Evolutionary conservation across 495 filamentous ascomycete species (phyloP), one percentile per base, ranked within the genome.

Genomic region (Lasiosphaeris hirsuta): DNA sequence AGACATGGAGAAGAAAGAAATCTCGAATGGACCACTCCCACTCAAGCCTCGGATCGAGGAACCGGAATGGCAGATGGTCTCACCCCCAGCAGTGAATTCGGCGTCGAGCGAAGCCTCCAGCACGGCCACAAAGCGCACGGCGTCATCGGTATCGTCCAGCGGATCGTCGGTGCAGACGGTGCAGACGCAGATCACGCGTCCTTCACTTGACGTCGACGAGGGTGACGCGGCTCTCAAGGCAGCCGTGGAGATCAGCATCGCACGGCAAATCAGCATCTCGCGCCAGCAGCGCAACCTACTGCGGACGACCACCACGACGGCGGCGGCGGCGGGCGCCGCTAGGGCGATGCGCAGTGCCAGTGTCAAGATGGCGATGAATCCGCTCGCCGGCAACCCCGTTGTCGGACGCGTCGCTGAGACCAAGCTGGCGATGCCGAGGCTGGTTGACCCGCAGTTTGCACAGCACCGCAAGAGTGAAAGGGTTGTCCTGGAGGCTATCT

Each of bases 181-280:
- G 0, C 60, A 66, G 38, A 71, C 69, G 13, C 50, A 63, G 40
- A 18, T 63, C n/a, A 70, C 66, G 40, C 57, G 60, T 42, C 56
- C 61, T 36, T 73, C 70, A 8, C 54, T 67, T 15, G 71, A 73
- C 10, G 57, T 67, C 3, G 69, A 75, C 43, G 71, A 75, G 17
- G 61, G 67, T 1, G 66, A 77, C n/a, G 65, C 66, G 11, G 67
- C 64, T 5, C 60, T 79, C 7, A 75, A 74, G 53, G 66, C 71
- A 7, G 72, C 80, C 17, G 80, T 81, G 7, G 80, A 86, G 61
- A 69, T 82, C 45, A 82, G 79, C 14, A 83, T 86, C 57, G 81
- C 83, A 2, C 66, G 83, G 9, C 80, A 84, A 63, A 82, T 86
- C 59, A 81, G 77, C 38, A 73, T 86, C 18, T 84, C 82, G 34